Percentiles rank a stretch among this genome's conserved stretches.
Evolutionary conservation across 352 stramenopile genomes (phyloP).

Genomic region (Saprolegnia diclina): DNA sequence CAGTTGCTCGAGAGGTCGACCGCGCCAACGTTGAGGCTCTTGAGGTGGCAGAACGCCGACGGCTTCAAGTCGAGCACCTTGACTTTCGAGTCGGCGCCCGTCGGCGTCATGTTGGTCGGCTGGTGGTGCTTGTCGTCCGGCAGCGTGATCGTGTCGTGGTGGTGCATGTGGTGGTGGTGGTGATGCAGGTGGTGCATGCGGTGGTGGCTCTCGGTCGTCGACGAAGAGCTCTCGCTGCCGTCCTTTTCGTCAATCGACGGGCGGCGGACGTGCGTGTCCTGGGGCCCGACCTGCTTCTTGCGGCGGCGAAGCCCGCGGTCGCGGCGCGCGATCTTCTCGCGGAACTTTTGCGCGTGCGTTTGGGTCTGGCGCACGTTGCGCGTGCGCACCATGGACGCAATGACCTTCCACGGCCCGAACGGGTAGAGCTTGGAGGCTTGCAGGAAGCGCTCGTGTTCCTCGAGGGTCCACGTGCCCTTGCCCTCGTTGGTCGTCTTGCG

Average conservation of each 20-base stretch:
- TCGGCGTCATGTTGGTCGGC: conserved; percentile 2
- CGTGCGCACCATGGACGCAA: conserved; percentile 50
- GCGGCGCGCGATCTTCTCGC: conserved; percentile 29
- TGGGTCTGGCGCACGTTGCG: conserved; percentile 51
- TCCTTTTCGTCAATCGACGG: conserved; percentile 4
- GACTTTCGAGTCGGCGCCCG: conserved; percentile 9
- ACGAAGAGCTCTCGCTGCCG: neutral
- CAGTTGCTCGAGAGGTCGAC: conserved; percentile 7
- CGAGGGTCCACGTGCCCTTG: conserved; percentile 51
- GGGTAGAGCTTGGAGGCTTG: conserved; percentile 49
- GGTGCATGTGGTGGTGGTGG: neutral
- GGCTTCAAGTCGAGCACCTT: conserved; percentile 11
- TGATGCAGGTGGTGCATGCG: neutral
- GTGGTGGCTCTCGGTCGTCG: neutral
- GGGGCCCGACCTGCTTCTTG: conserved; percentile 7
- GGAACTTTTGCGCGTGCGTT: conserved; percentile 30
- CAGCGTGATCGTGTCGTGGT: neutral
- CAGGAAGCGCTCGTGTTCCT: conserved; percentile 63
- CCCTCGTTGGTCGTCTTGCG: conserved; percentile 39
- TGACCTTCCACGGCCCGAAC: conserved; percentile 55
- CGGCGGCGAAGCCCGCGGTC: conserved; percentile 31
- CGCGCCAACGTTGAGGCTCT: conserved; percentile 3
- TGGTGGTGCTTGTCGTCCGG: conserved; percentile 4
- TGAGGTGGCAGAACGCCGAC: conserved; percentile 7
- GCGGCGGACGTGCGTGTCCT: conserved; percentile 6